Base-by-base conservation (phyloP, 768 basidiomycete genomes). In the Amanita rubescens region DNA sequence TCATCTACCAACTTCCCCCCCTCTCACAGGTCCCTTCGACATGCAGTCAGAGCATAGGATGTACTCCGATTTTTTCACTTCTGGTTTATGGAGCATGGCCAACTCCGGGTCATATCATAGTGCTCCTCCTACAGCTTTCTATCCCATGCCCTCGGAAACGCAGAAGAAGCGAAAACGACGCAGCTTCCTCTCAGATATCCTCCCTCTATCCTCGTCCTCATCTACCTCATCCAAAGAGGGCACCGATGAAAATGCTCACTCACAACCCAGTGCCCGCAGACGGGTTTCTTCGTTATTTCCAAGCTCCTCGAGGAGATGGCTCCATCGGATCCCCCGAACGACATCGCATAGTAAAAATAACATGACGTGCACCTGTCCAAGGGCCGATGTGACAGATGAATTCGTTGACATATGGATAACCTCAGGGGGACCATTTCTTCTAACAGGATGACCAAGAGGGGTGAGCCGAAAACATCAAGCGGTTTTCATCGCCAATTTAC, bases 51-150 rank as follows among this genome's bases (percentile, higher is more conserved):
- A 30, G 4, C 44, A 15, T 24, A 53, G 44, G 58, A 45, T 52
- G 32, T 77, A 77, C 61, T 77, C 76, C 15, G 74, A 76, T 34
- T 75, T 78, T 65, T 76, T 78, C 61, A 65, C 70, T 24, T 75
- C 74, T 39, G 76, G 76, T 7, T 70, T 76, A 42, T 71, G 70
- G 46, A 71, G 69, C 35, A 70, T 75, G 56, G 64, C 69, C 19
- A 64, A 62, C 42, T 62, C 61, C 11, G 15, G 25, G 30, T n/a
- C 9, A 20, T 48, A n/a, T n/a, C 30, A 25, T 58, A 12, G 34
- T 38, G 44, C 45, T 55, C 42, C 41, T 46, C 55, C 35, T 30
- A 30, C 27, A 30, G 27, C 27, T 8, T 30, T 30, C 41, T 37
- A 49, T 59, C 14, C 52, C 19, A 25, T 55, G 43, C 51, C 33